phyloP scores from a whole-genome alignment of 2,329 filamentous ascomycete species.

The Dendrostoma leiphaemia region DNA sequence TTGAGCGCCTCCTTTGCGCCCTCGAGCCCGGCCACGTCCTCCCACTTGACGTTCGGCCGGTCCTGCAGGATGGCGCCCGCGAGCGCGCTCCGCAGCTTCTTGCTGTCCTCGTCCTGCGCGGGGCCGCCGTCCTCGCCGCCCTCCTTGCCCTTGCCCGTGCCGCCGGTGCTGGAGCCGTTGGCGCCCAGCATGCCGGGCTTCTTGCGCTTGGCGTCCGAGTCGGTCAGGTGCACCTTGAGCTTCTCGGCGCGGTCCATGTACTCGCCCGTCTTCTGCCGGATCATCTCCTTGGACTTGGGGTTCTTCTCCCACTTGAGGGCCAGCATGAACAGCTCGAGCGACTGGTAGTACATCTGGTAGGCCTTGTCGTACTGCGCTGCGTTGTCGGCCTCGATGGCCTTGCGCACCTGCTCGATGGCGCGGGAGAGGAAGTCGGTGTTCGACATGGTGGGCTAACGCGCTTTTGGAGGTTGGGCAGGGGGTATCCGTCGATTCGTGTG shows the following conservation, averaged over 20 bases:
- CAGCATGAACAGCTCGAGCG: slow-evolving; percentile 97
- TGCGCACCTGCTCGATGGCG: slow-evolving; percentile 95
- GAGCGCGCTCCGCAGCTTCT: slow-evolving; percentile 90
- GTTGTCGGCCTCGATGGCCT: slow-evolving; percentile 95
- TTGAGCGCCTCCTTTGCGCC: slow-evolving; percentile 94
- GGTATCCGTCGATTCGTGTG: no score
- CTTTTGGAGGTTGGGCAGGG: no score
- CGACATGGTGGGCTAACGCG: slow-evolving; percentile 70
- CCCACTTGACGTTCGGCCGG: slow-evolving; percentile 95
- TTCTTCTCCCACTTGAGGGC: slow-evolving; percentile 99
- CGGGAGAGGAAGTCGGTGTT: slow-evolving; percentile 96
- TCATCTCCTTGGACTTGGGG: slow-evolving; percentile 94
- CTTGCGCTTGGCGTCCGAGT: slow-evolving; percentile 68
- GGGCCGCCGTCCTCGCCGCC: slow-evolving; percentile 52
- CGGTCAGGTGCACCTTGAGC: slow-evolving; percentile 84
- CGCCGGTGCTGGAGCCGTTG: slow-evolving; percentile 65
- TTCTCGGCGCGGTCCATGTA: slow-evolving; percentile 99
- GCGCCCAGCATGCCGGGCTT: slow-evolving; percentile 70
- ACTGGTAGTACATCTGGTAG: slow-evolving; percentile 92
- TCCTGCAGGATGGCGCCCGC: slow-evolving; percentile 91
- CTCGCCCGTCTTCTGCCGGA: slow-evolving; percentile 88
- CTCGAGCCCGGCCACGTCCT: slow-evolving; percentile 94
- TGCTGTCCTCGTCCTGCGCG: slow-evolving; percentile 79
- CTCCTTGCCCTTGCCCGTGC: slow-evolving; percentile 59
- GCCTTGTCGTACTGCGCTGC: slow-evolving; percentile 96